Conservation (phyloP, 192 early-diverging fungal genomes). For the Umbelopsis vinacea region DNA sequence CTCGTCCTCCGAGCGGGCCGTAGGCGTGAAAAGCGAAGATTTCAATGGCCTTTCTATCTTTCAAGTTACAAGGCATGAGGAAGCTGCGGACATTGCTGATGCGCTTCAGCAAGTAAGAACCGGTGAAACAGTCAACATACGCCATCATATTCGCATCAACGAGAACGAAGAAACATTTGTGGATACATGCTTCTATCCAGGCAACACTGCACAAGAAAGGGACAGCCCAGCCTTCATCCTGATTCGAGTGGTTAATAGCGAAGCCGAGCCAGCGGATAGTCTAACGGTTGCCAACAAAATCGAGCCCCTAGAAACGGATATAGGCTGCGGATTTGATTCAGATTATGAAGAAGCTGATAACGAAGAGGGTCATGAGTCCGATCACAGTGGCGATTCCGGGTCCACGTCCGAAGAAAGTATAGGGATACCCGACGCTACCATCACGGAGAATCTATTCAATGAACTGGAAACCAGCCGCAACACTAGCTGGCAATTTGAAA, state of each 20-base stretch:
- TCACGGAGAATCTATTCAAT: conserved; percentile 48
- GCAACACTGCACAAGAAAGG: conserved; percentile 26
- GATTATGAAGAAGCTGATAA: not conserved
- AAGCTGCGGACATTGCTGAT: conserved; percentile 36
- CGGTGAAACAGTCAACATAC: conserved; percentile 32
- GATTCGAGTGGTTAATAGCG: conserved; percentile 29
- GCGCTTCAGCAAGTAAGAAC: conserved; percentile 30
- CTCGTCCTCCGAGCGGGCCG: conserved; percentile 27
- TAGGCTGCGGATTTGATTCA: not conserved
- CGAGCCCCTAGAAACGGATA: not conserved
- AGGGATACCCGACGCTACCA: not conserved
- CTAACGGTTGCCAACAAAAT: not conserved
- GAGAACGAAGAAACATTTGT: conserved; percentile 42
- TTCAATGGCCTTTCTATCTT: conserved; percentile 44
- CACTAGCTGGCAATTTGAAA: conserved; percentile 66
- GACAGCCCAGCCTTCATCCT: conserved; percentile 39
- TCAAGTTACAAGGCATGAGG: conserved; percentile 38
- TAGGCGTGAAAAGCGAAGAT: conserved; percentile 30
- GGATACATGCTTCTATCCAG: conserved; percentile 45
- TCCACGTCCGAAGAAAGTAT: conserved; percentile 23
- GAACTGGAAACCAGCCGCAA: conserved; percentile 47
- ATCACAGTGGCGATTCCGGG: not conserved
- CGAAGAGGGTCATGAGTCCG: not conserved
- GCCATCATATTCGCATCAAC: conserved; percentile 42
- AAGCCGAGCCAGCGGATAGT: not conserved